Percentiles rank a stretch among this genome's conserved stretches.
Evolutionary conservation across 1,284 basidiomycete genomes (phyloP).

Genomic region (Heterobasidion occidentale): DNA sequence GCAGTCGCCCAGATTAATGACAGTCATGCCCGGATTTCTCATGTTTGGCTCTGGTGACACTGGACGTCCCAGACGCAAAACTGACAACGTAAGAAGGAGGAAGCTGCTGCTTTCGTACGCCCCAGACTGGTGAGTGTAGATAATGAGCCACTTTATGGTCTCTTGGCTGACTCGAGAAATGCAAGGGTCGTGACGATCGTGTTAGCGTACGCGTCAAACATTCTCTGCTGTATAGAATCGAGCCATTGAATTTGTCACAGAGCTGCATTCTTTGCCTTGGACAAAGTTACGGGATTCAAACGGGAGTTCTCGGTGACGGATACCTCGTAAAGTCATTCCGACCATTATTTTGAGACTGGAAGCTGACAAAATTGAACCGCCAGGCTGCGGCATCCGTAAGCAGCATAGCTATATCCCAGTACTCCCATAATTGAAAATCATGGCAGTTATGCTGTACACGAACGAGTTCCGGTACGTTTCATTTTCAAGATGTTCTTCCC

Average conservation of each 20-base stretch:
- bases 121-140: slow-evolving; percentile 57
- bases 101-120: slow-evolving; percentile 51
- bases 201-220: slow-evolving; percentile 48
- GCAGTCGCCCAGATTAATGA: too few species aligned
- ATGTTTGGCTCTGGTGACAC: too few species aligned
- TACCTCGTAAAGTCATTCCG: slow-evolving; percentile 44
- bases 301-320: slow-evolving; percentile 81
- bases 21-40: too few species aligned
- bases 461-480: slow-evolving; percentile 71
- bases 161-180: background rate
- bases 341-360: too few species aligned
- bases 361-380: too few species aligned
- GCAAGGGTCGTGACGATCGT: slow-evolving; percentile 60
- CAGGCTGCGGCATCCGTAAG: too few species aligned
- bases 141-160: too few species aligned
- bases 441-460: slow-evolving; percentile 67
- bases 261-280: slow-evolving; percentile 58
- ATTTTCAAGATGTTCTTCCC: background rate
- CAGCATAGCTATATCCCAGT: background rate
- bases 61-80: background rate
- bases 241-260: slow-evolving; percentile 26
- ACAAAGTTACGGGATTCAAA: slow-evolving; percentile 74
- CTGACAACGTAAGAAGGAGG: background rate
- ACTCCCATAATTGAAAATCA: background rate
- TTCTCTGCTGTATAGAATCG: too few species aligned